These are phyloP conservation scores for Ascochyta lentis DNA, from an alignment of 2,329 filamentous ascomycete genomes.

Conservation along the genomic window DNA sequence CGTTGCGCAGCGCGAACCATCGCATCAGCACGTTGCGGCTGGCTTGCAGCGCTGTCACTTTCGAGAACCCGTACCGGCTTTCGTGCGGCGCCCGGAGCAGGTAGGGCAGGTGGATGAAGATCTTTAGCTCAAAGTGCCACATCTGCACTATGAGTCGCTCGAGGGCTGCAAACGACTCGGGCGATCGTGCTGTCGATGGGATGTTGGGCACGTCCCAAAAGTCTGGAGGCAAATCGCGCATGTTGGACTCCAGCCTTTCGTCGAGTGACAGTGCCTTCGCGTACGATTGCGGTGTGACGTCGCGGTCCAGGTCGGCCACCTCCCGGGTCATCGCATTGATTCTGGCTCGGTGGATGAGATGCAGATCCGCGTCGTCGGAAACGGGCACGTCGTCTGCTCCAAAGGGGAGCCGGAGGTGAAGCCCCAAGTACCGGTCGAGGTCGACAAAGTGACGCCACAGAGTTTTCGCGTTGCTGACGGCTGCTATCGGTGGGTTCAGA, in stretches of 20 bases:
- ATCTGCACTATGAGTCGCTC: constrained; percentile 44
- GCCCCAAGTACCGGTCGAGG: constrained; percentile 39
- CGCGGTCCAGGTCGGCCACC: constrained; percentile 39
- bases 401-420: constrained; percentile 47
- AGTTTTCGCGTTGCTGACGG: constrained; percentile 34
- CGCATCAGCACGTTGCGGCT: constrained; percentile 46
- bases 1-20: constrained; percentile 47
- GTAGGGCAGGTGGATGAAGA: constrained; percentile 46
- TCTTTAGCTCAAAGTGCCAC: constrained; percentile 47
- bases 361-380: constrained; percentile 23
- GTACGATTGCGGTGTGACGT: constrained; percentile 42
- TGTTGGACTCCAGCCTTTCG: constrained; percentile 39
- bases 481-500: constrained; percentile 30
- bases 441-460: constrained; percentile 43
- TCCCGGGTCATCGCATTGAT: constrained; percentile 33
- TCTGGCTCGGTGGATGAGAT: constrained; percentile 33
- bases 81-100: constrained; percentile 41
- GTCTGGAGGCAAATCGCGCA: constrained; percentile 40
- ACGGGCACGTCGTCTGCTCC: constrained; percentile 43
- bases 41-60: constrained; percentile 44
- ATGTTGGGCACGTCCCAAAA: constrained; percentile 49
- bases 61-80: constrained; percentile 43
- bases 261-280: constrained; percentile 41
- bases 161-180: constrained; percentile 35
- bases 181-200: constrained; percentile 40